Evolutionary conservation across 2,329 filamentous ascomycete genomes (phyloP), one percentile per base, ranked within the genome.

Genomic region (Metarhizium anisopliae): DNA sequence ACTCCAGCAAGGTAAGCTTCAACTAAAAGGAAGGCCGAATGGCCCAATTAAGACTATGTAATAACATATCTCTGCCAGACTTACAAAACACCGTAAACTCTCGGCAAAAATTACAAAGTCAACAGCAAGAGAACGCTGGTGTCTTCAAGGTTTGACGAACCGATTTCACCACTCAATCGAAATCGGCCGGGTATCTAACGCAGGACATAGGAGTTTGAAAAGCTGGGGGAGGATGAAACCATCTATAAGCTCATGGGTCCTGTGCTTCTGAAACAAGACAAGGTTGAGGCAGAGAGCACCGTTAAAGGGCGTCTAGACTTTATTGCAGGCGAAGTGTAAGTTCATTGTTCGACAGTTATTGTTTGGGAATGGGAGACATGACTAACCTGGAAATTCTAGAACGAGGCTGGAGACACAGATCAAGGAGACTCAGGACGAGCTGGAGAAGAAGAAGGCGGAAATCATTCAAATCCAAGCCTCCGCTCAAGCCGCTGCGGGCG

Each of bases 191-290:
- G 50, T 35, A 6, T 43, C 52, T 51, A 20, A 51, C 32, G 16
- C 8, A 4, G 36, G 5, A 8, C n/a, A 38, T 60, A 94, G 86
- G 93, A 97, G 72, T 97, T 97, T 70, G 79, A 83, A 45, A 79
- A 81, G 54, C 78, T 97, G 57, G 82, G 85, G 64, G 86, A 92
- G 42, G 87, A 87, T 63, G 88, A 95, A 66, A 90, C 85, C 60
- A 95, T 99, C 71, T 99, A 95, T 82, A 99, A 97, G 74, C 83
- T 96, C 47, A 85, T 96, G 50, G 94, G 94, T 0, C 94, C 94
- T 0, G 89, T 97, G 6, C 76, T 99, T 42, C 73, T 99, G 66
- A 96, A 97, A 78, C 94, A 99, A 72, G 94, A 97, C 56, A 92
- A 89, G 71, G 76, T 83, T 2, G 94, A 99, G 70, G 94, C 94